phyloP scores from a whole-genome alignment of 306 rosid genomes.

The Mimosa bimucronata region DNA sequence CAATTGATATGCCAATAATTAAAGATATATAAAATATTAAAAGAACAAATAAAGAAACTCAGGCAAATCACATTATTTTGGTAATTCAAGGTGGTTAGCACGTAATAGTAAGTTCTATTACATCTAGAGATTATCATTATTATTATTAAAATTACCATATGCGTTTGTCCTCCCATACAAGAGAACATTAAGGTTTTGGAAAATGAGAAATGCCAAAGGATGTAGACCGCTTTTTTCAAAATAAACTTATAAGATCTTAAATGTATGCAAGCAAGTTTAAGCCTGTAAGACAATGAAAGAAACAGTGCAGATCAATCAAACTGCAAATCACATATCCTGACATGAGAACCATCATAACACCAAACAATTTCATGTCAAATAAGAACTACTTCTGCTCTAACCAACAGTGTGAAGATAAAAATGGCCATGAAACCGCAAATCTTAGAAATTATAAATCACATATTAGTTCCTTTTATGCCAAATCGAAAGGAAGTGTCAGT shows the following conservation, averaged over 20 bases:
- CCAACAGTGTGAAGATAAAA: background rate
- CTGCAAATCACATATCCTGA: background rate
- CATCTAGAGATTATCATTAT: background rate
- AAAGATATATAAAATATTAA: background rate
- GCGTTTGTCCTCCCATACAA: background rate
- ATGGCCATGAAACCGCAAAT: background rate
- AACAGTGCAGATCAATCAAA: background rate
- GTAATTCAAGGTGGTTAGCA: background rate
- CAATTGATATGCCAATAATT: constrained; percentile 16
- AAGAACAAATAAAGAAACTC: background rate
- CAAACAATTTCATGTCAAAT: background rate
- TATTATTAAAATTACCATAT: background rate
- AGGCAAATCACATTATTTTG: background rate
- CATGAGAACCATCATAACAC: background rate
- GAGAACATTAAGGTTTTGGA: background rate
- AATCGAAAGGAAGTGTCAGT: constrained; percentile 8
- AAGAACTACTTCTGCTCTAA: background rate
- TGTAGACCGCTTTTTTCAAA: background rate
- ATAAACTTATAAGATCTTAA: background rate
- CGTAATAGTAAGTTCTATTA: background rate
- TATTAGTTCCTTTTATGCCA: background rate
- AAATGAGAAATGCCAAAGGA: constrained; percentile 15
- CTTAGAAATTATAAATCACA: background rate
- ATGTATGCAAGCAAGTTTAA: background rate
- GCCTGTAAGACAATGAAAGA: background rate